A percentile compares a stretch with the other conserved stretches of the same genome.
Conservation (phyloP, 2,329 filamentous ascomycete species). For the Cladophialophora immunda region DNA sequence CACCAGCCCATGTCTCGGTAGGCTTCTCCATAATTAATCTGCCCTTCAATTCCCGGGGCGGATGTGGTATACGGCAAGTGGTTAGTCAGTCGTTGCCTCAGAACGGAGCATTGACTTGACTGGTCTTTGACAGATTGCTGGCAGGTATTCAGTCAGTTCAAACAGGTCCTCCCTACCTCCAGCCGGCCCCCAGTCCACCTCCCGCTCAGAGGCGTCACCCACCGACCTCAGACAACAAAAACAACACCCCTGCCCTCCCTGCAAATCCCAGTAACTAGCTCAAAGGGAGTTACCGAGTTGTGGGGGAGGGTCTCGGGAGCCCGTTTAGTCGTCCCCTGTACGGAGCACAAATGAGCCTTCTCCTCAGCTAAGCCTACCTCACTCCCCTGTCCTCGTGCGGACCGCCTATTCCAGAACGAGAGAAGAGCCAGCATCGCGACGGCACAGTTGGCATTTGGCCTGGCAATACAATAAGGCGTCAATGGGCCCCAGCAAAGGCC, state of each 20-base stretch:
- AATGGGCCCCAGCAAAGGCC: background rate
- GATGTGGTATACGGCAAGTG: background rate
- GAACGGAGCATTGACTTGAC: background rate
- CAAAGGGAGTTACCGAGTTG: slow-evolving; percentile 17
- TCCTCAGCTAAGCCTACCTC: background rate
- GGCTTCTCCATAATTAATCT: slow-evolving; percentile 4
- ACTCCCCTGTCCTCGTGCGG: background rate
- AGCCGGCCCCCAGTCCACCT: background rate
- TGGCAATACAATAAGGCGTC: background rate
- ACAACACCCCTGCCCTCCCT: background rate
- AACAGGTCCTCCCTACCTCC: background rate
- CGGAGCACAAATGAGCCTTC: background rate
- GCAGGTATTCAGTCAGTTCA: background rate
- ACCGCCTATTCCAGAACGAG: slow-evolving; percentile 7
- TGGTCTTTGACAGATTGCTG: background rate
- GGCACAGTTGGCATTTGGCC: background rate
- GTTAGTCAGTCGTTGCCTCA: background rate
- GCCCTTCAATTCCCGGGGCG: background rate
- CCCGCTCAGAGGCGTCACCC: background rate
- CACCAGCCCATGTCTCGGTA: slow-evolving; percentile 3
- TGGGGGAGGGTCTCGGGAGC: slow-evolving; percentile 16
- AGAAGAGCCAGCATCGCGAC: background rate
- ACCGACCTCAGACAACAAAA: background rate
- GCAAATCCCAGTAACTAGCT: background rate
- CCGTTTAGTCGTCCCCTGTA: background rate